These are phyloP conservation scores for Gracilariopsis chorda DNA, from an alignment of 23 red algal genomes.

Conservation along the genomic window DNA sequence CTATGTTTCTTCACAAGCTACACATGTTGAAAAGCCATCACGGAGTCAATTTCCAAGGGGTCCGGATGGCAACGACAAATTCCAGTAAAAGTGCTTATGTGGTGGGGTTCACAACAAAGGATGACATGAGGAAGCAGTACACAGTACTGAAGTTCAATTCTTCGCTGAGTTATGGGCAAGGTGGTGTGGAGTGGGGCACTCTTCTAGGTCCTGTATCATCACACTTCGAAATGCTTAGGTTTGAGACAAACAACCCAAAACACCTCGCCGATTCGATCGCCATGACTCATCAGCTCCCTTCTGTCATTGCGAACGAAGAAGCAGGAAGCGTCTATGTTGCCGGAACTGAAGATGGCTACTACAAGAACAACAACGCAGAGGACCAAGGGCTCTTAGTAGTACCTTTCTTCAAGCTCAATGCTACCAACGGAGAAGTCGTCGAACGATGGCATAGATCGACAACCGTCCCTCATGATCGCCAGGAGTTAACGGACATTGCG, in stretches of 20 bases:
- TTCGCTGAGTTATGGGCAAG: neutral
- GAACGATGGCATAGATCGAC: constrained; percentile 43
- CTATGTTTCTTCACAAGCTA: constrained; percentile 41
- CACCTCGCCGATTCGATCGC: neutral
- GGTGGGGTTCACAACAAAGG: constrained; percentile 1
- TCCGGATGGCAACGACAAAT: constrained; percentile 6
- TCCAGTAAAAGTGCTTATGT: constrained; percentile 28
- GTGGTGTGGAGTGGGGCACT: neutral
- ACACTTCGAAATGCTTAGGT: neutral
- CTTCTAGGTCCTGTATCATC: constrained; percentile 17
- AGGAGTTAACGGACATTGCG: constrained; percentile 50
- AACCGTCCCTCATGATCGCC: neutral
- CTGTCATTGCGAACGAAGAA: constrained; percentile 9
- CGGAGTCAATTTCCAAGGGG: constrained; percentile 28
- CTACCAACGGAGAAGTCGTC: constrained; percentile 5
- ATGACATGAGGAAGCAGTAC: neutral
- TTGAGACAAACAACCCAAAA: neutral
- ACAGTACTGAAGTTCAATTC: constrained; percentile 33
- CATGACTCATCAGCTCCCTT: constrained; percentile 10
- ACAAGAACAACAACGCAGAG: neutral
- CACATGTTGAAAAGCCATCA: neutral
- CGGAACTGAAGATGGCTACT: constrained; percentile 50
- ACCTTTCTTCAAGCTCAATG: constrained; percentile 28
- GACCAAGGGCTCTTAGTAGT: constrained; percentile 21
- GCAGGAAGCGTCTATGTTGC: constrained; percentile 22